These are phyloP conservation scores for Abortiporus biennis DNA, from an alignment of 1,284 basidiomycete genomes.

Conservation along the genomic window DNA sequence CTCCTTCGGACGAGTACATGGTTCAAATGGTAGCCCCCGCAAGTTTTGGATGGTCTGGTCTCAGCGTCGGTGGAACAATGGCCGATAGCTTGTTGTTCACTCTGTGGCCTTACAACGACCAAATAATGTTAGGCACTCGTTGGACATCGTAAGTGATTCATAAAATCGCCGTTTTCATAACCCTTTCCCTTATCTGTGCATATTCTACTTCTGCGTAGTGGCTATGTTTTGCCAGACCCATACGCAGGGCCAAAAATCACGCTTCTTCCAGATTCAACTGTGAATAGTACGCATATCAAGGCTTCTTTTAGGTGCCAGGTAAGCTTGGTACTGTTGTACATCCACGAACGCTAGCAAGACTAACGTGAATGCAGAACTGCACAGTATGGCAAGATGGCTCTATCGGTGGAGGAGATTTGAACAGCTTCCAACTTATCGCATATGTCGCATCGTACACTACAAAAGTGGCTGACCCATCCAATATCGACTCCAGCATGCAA, in stretches of 20 bases:
- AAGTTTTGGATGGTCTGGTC: slow-evolving; percentile 21
- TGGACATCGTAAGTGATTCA: slow-evolving; percentile 19
- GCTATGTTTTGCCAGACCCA: slow-evolving; percentile 19
- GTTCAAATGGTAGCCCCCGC: slow-evolving; percentile 21
- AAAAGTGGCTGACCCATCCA: slow-evolving; percentile 17
- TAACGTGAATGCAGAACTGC: slow-evolving; percentile 17
- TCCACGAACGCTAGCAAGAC: background rate
- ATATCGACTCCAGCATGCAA: slow-evolving; percentile 20
- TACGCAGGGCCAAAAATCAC: slow-evolving; percentile 23
- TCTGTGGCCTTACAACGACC: slow-evolving; percentile 19
- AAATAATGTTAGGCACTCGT: slow-evolving; percentile 21
- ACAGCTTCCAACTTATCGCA: slow-evolving; percentile 20
- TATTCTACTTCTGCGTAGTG: slow-evolving; percentile 13
- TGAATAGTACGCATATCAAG: slow-evolving; percentile 26
- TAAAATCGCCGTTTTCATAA: background rate
- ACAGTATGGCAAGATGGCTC: slow-evolving; percentile 23
- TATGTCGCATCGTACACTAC: slow-evolving; percentile 21
- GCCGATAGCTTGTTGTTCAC: slow-evolving; percentile 24
- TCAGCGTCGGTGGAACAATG: slow-evolving; percentile 24
- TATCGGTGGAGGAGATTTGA: slow-evolving; percentile 19
- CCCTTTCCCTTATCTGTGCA: background rate
- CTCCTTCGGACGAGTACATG: slow-evolving; percentile 22
- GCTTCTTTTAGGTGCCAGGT: slow-evolving; percentile 26
- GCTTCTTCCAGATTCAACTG: slow-evolving; percentile 18
- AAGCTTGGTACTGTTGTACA: background rate